phyloP scores from a whole-genome alignment of 495 filamentous ascomycete genomes.

The Hypoxylon subgilvum region DNA sequence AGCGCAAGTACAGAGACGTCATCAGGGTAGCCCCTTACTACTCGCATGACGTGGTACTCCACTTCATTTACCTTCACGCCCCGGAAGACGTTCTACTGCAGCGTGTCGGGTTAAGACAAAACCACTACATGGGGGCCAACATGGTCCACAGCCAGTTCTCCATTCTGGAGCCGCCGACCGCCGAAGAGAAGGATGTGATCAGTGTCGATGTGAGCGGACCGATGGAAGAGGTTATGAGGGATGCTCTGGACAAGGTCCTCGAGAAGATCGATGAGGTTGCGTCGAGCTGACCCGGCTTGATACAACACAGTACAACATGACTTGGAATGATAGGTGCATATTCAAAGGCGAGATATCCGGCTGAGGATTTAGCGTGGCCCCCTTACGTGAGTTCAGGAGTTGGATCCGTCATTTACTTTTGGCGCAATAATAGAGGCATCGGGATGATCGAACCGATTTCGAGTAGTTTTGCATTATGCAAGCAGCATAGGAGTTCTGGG shows the following conservation, averaged over 20 bases:
- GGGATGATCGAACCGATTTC: slow-evolving; percentile 18
- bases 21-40: slow-evolving; percentile 87
- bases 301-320: not conserved
- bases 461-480: slow-evolving; percentile 25
- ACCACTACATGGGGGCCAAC: slow-evolving; percentile 94
- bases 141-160: slow-evolving; percentile 97
- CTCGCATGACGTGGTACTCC: slow-evolving; percentile 76
- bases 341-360: not conserved
- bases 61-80: slow-evolving; percentile 91
- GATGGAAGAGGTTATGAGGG: slow-evolving; percentile 68
- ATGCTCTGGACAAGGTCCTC: slow-evolving; percentile 62
- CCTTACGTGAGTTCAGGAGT: slow-evolving; percentile 29
- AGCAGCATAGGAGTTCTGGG: slow-evolving; percentile 29
- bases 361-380: slow-evolving; percentile 22
- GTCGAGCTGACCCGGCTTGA: slow-evolving; percentile 24
- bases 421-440: slow-evolving; percentile 34
- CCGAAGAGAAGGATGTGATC: slow-evolving; percentile 82
- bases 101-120: slow-evolving; percentile 73
- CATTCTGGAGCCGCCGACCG: slow-evolving; percentile 78
- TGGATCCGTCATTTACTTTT: slow-evolving; percentile 25
- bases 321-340: not conserved
- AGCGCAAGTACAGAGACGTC: slow-evolving; percentile 96
- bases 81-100: slow-evolving; percentile 73
- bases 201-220: slow-evolving; percentile 76
- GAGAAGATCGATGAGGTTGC: slow-evolving; percentile 45